Evolutionary conservation across 352 stramenopile species (phyloP).

Genomic region (Thraustochytrium sp.): DNA sequence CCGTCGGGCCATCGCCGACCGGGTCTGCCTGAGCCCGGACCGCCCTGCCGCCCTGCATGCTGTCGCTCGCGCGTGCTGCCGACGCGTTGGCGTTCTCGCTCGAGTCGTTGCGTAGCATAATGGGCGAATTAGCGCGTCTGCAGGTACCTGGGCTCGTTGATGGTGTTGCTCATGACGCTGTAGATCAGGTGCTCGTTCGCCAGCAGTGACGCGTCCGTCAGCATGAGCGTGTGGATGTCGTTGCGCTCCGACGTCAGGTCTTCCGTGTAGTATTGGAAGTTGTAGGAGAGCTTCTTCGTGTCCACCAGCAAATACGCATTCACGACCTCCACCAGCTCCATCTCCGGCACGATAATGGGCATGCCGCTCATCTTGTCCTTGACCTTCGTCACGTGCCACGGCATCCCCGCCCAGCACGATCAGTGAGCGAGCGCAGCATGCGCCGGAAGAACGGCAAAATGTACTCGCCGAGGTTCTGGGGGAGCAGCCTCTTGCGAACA

Average conservation of each 20-base stretch:
- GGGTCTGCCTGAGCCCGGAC: too few species aligned
- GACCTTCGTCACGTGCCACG: background rate
- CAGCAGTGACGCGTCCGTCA: background rate
- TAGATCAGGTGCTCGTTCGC: too few species aligned
- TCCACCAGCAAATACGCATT: background rate
- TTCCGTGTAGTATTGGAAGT: background rate
- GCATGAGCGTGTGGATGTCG: background rate
- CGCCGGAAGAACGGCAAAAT: background rate
- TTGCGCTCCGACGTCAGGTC: background rate
- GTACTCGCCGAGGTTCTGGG: background rate
- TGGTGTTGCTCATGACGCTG: too few species aligned
- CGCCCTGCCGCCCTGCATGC: too few species aligned
- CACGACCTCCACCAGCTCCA: background rate
- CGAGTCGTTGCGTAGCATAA: too few species aligned
- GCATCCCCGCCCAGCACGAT: background rate
- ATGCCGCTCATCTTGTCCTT: background rate
- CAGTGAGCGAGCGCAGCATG: background rate
- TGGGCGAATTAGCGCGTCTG: too few species aligned
- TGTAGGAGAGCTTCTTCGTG: background rate
- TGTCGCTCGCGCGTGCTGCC: too few species aligned
- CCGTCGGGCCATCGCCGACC: too few species aligned
- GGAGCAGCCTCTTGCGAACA: background rate
- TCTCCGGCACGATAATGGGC: background rate
- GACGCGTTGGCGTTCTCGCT: too few species aligned
- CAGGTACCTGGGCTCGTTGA: too few species aligned